A percentile compares a stretch with the other conserved stretches of the same genome.
Conservation (phyloP, 352 stramenopile genomes). For the Aphanomyces invadans region DNA sequence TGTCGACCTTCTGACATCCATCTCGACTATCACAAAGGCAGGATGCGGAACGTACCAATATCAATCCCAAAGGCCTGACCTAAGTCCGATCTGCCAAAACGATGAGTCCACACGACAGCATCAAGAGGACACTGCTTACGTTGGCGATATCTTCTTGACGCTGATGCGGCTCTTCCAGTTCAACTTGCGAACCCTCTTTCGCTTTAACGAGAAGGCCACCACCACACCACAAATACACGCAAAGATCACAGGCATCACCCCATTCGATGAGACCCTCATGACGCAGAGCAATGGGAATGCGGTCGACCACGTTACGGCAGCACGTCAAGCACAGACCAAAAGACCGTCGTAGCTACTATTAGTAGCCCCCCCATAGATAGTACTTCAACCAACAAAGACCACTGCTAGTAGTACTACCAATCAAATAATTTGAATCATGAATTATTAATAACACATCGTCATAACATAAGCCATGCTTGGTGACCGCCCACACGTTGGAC, state of each 20-base stretch:
- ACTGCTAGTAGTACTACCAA: too few relatives aligned
- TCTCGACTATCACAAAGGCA: too few relatives aligned
- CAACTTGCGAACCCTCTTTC: constrained; percentile 57
- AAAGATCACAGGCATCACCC: constrained; percentile 10
- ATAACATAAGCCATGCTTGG: too few relatives aligned
- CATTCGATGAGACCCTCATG: background rate
- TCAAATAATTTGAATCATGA: too few relatives aligned
- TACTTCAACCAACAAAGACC: too few relatives aligned
- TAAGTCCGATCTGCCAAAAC: constrained; percentile 55
- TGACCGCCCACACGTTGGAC: too few relatives aligned
- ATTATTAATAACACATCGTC: too few relatives aligned
- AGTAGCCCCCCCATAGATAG: too few relatives aligned
- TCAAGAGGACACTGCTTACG: constrained; percentile 30
- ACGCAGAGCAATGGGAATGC: too few relatives aligned
- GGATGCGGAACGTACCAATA: constrained; percentile 40
- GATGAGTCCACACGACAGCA: background rate
- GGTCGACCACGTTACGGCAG: too few relatives aligned
- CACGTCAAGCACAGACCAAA: too few relatives aligned
- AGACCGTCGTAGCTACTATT: too few relatives aligned
- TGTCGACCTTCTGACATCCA: constrained; percentile 33
- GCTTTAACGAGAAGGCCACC: constrained; percentile 24
- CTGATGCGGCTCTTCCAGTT: constrained; percentile 65
- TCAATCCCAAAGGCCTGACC: constrained; percentile 79
- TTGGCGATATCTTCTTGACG: constrained; percentile 83
- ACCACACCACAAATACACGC: constrained; percentile 16